Conservation (phyloP, 192 early-diverging fungal species). For the Mortierella alpina region DNA sequence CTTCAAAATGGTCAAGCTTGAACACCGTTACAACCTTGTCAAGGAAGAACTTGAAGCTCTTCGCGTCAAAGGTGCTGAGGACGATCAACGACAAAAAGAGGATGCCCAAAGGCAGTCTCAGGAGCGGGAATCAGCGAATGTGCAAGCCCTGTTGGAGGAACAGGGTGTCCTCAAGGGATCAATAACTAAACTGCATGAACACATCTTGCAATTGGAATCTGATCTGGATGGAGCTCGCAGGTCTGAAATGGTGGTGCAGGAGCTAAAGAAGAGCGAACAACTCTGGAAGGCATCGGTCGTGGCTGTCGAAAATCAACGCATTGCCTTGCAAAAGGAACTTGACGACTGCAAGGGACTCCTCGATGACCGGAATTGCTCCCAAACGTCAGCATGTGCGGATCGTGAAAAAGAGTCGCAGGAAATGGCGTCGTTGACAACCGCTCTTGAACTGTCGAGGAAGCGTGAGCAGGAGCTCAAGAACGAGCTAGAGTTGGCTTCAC, state of each 20-base stretch:
- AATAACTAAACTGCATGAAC: background rate
- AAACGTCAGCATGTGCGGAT: too few relatives aligned
- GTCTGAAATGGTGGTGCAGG: background rate
- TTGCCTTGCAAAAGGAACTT: background rate
- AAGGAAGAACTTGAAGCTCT: conserved; percentile 15
- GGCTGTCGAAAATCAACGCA: background rate
- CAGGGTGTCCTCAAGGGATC: too few relatives aligned
- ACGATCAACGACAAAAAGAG: background rate
- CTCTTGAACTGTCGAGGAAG: conserved; percentile 1
- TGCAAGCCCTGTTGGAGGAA: too few relatives aligned
- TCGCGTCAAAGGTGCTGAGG: background rate
- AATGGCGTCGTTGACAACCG: background rate
- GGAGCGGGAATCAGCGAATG: too few relatives aligned
- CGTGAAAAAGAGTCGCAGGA: background rate
- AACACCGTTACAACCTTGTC: conserved; percentile 19
- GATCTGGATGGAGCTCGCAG: background rate
- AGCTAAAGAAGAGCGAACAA: background rate
- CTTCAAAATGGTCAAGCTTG: conserved; percentile 28
- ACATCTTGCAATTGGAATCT: background rate
- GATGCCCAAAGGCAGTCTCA: background rate
- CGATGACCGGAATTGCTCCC: too few relatives aligned
- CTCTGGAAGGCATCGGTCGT: background rate
- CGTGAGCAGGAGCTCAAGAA: conserved; percentile 9
- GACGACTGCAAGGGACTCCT: background rate
- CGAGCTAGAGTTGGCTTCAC: conserved; percentile 6